These are phyloP conservation scores for Fusarium newnesense DNA, from an alignment of 2,329 filamentous ascomycete species.

Conservation along the genomic window DNA sequence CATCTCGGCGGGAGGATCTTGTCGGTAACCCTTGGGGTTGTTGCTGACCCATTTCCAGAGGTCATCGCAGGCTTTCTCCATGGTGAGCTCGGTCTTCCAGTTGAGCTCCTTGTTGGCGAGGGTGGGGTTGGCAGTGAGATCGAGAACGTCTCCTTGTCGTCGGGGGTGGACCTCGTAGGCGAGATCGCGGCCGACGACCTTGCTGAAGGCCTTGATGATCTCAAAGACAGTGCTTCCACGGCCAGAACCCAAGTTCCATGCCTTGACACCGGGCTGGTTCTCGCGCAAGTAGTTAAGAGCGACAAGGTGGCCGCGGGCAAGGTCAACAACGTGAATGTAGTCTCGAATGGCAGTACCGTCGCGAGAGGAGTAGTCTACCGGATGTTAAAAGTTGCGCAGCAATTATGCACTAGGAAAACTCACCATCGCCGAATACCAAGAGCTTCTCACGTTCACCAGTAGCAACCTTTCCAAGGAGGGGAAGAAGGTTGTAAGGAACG, in stretches of 20 bases:
- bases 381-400: conserved; percentile 29
- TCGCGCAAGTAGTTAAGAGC: conserved; percentile 91
- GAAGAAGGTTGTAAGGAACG: conserved; percentile 94
- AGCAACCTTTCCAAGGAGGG: conserved; percentile 93
- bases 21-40: conserved; percentile 94
- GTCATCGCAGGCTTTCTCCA: conserved; percentile 94
- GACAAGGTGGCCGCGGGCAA: conserved; percentile 85
- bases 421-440: conserved; percentile 92
- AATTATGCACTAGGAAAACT: conserved; percentile 45
- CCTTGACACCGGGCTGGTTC: conserved; percentile 87
- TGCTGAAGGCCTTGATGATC: conserved; percentile 94
- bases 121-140: conserved; percentile 91
- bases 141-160: conserved; percentile 88
- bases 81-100: conserved; percentile 90
- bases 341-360: conserved; percentile 96
- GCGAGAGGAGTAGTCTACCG: conserved; percentile 84
- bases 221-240: conserved; percentile 96
- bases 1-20: conserved; percentile 87
- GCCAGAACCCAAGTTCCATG: conserved; percentile 96
- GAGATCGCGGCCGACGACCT: conserved; percentile 85
- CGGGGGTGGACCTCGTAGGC: conserved; percentile 87
- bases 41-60: conserved; percentile 98
- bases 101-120: conserved; percentile 88
- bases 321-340: conserved; percentile 96
- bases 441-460: conserved; percentile 95